A percentile compares a stretch with the other conserved stretches of the same genome.
These are phyloP conservation scores for Candida qinlingensis DNA, from an alignment of 805 yeast species.

Conservation along the genomic window DNA sequence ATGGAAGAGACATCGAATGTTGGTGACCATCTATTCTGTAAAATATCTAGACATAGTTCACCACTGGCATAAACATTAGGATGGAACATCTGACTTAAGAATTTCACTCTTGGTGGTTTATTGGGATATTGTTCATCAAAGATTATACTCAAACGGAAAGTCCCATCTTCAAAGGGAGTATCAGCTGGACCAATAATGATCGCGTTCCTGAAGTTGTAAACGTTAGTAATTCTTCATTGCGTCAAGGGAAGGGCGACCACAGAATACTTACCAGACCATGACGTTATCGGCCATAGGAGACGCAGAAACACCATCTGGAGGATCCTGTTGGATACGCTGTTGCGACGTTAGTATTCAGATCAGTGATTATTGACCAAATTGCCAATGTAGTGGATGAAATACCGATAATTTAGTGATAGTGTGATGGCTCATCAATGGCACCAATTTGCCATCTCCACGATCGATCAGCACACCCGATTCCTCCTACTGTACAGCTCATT, in stretches of 20 bases:
- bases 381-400: too few relatives aligned
- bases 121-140: slow-evolving; percentile 98
- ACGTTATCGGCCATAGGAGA: slow-evolving; percentile 96
- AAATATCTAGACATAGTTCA: slow-evolving; percentile 89
- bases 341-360: background rate
- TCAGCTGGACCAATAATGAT: slow-evolving; percentile 97
- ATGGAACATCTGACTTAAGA: slow-evolving; percentile 92
- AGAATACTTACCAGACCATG: slow-evolving; percentile 59
- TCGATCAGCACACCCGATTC: too few relatives aligned
- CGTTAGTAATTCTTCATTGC: slow-evolving; percentile 10
- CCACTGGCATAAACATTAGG: slow-evolving; percentile 97
- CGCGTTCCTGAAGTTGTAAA: slow-evolving; percentile 53
- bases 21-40: slow-evolving; percentile 98
- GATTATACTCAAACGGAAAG: slow-evolving; percentile 77
- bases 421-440: background rate
- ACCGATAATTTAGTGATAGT: background rate
- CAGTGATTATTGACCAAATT: too few relatives aligned
- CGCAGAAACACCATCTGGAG: slow-evolving; percentile 97
- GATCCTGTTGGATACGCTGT: slow-evolving; percentile 92
- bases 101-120: slow-evolving; percentile 91
- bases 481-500: too few relatives aligned
- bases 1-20: slow-evolving; percentile 97
- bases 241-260: background rate
- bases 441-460: background rate
- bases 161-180: slow-evolving; percentile 97